Base-by-base conservation (phyloP, 257 asterid species). In the Solanum chilense region DNA sequence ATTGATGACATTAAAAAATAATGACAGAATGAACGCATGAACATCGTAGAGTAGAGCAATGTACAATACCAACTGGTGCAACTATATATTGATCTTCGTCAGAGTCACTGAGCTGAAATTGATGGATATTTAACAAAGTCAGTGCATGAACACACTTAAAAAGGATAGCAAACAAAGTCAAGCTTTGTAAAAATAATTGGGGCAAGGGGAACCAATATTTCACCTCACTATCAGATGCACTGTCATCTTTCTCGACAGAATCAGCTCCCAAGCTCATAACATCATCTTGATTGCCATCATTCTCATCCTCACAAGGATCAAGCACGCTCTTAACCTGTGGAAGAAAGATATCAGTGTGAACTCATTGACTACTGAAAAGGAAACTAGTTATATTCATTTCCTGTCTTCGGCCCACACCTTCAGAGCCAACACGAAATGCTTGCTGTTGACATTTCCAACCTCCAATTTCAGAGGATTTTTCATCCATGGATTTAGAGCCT, bases 221-320 rank as follows among this genome's bases (percentile, higher is more conserved):
- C 93, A 97, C 99, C 94, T 94, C 98, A 87, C 94, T 95, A 87
- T 94, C 99, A 87, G 93, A 92, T 23, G 94, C 94, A 89, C 90
- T 91, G 73, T 92, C 96, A 84, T 90, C 91, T 78, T 4, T 47
- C 87, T 92, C 83, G 88, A 76, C 86, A 86, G 97, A 94, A 89
- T 90, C 97, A 93, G 91, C 98, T 56, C 90, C 96, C 93, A 93
- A 91, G 94, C 94, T 94, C 73, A 86, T 91, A 27, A 87, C 93
- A 33, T 93, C 93, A 88, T 92, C 96, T 87, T 91, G 95, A 87
- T 91, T 90, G 70, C 90, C 95, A 74, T 92, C 94, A 89, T 95
- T 95, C 82, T 97, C 98, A 85, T 95, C 98, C 88, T 94, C 97
- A 89, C 99, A 97, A 66, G 98, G 98, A 93, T 97, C 99, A 85